Base-by-base conservation (phyloP, 1,284 basidiomycete genomes). In the Malassezia restricta region DNA sequence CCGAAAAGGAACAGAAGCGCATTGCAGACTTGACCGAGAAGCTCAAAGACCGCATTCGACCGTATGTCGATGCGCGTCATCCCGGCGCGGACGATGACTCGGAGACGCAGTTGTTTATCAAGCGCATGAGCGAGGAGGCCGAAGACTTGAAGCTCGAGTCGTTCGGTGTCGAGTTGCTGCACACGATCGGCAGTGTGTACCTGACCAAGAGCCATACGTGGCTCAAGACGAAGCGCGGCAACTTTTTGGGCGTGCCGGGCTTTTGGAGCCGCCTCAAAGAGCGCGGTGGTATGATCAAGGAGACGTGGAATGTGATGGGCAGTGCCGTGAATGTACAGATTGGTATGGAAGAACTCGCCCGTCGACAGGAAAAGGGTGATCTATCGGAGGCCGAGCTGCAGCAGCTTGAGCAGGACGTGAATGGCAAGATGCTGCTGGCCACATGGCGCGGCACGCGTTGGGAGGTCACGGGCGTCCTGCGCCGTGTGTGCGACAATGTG, bases 111-210 rank as follows among this genome's bases (percentile, higher is more conserved):
- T 49, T 71, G 47, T 74, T 91, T 69, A 83, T 86, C 74, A 78
- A 79, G 48, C 82, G 79, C 74, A 87, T 95, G 74, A 79, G 76
- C 68, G 78, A 81, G 40, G 94, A 99, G 75, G 89, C 88, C 1
- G 89, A 95, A 61, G 94, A 99, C 76, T 75, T 99, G 67, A 98
- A 96, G 78, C 76, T 96, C 54, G 94, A 99, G 77, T 92, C 88
- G 62, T 99, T 99, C 74, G 94, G 94, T 51, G 83, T 98, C 39
- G 92, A 96, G 81, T 84, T 91, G 8, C 61, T 74, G 40, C 66
- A 69, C 51, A 64, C 69, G 33, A 74, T 74, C 54, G 72, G 72
- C 40, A 83, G 80, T 52, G 83, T 95, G 32, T 98, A 96, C 74
- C 83, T 89, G 66, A 86, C 85, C 78, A 96, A 95, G 76, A 86